Percentiles rank a stretch among this genome's conserved stretches.
Conservation (phyloP, 176 grass and related monocot genomes). For the Sorghum bicolor region Sorghum_bicolor_NCBIv3 NC_012871.2:67931501-67932000, state of each 20-base stretch:
- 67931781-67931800: no score
- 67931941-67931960: no score
- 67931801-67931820: no score
- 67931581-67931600: neutral
- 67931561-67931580: neutral
- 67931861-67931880: no score
- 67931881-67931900: no score
- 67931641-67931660: neutral
- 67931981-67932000: neutral
- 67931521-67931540: neutral
- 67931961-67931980: neutral
- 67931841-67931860: no score
- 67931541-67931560: neutral
- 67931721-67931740: neutral
- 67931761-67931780: no score
- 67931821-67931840: no score
- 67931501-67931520: constrained; percentile 14
- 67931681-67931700: neutral
- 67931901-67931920: no score
- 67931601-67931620: neutral
- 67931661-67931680: neutral
- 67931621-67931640: neutral
- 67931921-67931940: no score
- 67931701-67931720: neutral
- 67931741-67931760: neutral